Base-by-base conservation (phyloP, 768 basidiomycete species). In the Filobasidium wieringae region DNA sequence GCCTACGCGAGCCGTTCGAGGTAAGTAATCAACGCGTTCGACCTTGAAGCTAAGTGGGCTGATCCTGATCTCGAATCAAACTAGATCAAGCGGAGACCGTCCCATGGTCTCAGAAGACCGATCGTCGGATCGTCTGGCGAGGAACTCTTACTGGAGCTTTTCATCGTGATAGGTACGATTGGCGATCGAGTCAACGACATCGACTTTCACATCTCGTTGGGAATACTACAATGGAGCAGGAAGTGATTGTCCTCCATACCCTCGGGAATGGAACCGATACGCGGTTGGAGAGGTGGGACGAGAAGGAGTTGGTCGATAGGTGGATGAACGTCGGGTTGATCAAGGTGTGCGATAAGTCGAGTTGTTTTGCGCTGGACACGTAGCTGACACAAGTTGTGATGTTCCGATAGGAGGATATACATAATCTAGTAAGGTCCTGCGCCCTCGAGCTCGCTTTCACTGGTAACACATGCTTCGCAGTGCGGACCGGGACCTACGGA, bases 111-210 rank as follows among this genome's bases (percentile, higher is more conserved):
- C 22, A 47, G 14, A 47, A 47, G 22, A 47, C 43, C 2, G 57
- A 69, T 22, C 47, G 51, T 34, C 68, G 69, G 51, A 61, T 60
- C 0, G 66, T 71, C 57, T 71, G 70, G 70, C 63, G 70, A 24
- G 70, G 70, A 4, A 62, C 70, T 12, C 61, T 68, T 15, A 71
- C 70, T 1, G 70, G 70, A 32, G 55, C 65, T 7, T 64, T 56
- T 22, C 70, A 71, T 59, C 61, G 55, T 40, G 60, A 61, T 22
- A 55, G 61, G 14, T 64, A 59, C 1, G 63, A 62, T 1, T 71
- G 70, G 70, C 55, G 64, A 7, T 49, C 52, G 27, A 66, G 65
- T 0, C 70, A 71, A 30, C 62, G 70, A 27, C 66, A 71, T 29
- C 58, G 70, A 32, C 14, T 54, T 15, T 56, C 68, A 6, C 62